Conservation (phyloP, 345 rosid species). For the Salix brachista region DNA sequence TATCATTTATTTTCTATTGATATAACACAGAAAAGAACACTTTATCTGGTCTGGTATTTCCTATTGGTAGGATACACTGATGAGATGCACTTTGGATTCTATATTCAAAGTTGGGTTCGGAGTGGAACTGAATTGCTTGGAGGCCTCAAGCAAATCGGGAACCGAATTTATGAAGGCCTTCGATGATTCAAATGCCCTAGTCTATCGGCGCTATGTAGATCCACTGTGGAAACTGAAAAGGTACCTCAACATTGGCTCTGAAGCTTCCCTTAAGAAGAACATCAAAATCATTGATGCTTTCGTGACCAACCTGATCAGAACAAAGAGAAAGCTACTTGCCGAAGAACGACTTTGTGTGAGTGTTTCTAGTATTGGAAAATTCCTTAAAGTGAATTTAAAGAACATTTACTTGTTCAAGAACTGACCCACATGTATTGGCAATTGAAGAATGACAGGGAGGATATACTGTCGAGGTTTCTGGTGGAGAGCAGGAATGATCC, state of each 20-base stretch:
- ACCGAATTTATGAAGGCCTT: conserved; percentile 56
- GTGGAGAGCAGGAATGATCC: conserved; percentile 59
- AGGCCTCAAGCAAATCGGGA: conserved; percentile 48
- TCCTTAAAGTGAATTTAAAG: not conserved
- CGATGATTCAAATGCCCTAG: conserved; percentile 55
- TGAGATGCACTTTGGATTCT: conserved; percentile 65
- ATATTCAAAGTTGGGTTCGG: conserved; percentile 85
- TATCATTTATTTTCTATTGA: not conserved
- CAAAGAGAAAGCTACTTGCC: conserved; percentile 38
- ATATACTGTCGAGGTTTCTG: conserved; percentile 61
- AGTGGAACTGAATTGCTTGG: conserved; percentile 55
- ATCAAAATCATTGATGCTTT: conserved; percentile 46
- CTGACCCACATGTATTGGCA: not conserved
- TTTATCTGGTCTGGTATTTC: not conserved
- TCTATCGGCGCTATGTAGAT: conserved; percentile 50
- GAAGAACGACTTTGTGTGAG: conserved; percentile 32
- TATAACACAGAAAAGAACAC: not conserved
- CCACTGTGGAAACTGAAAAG: conserved; percentile 69
- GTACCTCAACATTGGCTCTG: conserved; percentile 48
- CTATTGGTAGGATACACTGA: conserved; percentile 46
- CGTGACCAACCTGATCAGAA: conserved; percentile 41
- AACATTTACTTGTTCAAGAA: not conserved
- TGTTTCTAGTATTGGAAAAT: not conserved
- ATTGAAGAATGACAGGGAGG: conserved; percentile 52
- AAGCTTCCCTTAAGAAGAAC: conserved; percentile 47